phyloP scores from a whole-genome alignment of 441 rosid species.

The Corymbia citriodora region DNA sequence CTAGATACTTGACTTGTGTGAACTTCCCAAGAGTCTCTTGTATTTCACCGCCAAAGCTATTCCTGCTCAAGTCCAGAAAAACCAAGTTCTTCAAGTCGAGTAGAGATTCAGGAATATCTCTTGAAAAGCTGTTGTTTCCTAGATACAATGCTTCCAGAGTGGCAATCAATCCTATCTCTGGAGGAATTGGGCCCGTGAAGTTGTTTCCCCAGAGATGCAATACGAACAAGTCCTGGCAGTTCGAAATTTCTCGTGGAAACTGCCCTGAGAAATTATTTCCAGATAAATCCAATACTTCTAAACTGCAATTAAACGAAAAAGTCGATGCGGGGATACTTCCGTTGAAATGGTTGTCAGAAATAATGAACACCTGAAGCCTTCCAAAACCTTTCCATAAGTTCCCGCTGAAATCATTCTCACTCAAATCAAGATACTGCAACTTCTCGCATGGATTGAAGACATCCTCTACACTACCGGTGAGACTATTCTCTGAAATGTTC shows the following conservation, averaged over 20 bases:
- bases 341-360: constrained; percentile 40
- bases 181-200: constrained; percentile 52
- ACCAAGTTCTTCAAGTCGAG: constrained; percentile 41
- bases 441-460: constrained; percentile 49
- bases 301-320: constrained; percentile 44
- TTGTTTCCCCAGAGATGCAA: constrained; percentile 64
- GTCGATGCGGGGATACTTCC: constrained; percentile 32
- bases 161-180: constrained; percentile 52
- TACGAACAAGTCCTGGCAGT: constrained; percentile 38
- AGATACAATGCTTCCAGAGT: constrained; percentile 52
- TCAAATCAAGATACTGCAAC: constrained; percentile 61
- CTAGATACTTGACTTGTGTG: constrained; percentile 46
- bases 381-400: constrained; percentile 46
- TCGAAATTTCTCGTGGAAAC: constrained; percentile 42
- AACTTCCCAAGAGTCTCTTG: constrained; percentile 68
- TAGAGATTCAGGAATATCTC: constrained; percentile 56
- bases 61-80: constrained; percentile 69
- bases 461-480: constrained; percentile 48
- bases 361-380: constrained; percentile 49
- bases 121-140: constrained; percentile 60
- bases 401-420: constrained; percentile 54
- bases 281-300: constrained; percentile 56
- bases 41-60: constrained; percentile 52
- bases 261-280: constrained; percentile 41
- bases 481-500: constrained; percentile 54